These are phyloP conservation scores for Sugiyamaella xylanicola DNA, from an alignment of 1,139 yeast genomes.

Conservation along the genomic window DNA sequence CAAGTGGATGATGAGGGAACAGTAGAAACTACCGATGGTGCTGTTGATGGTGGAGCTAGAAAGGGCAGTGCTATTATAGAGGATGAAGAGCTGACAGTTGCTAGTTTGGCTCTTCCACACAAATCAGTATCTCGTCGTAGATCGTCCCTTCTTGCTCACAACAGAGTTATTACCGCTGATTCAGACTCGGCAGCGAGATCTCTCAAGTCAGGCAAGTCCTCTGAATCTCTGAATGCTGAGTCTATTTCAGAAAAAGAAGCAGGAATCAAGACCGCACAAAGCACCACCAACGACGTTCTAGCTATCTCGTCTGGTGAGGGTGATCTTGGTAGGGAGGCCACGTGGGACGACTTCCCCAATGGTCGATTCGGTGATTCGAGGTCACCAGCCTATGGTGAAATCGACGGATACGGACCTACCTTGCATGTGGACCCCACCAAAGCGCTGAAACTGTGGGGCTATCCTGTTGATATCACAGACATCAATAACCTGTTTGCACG, in stretches of 20 bases:
- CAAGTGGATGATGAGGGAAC: slow-evolving; percentile 17
- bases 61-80: slow-evolving; percentile 34
- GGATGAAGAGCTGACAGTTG: slow-evolving; percentile 29
- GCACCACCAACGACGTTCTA: slow-evolving; percentile 50
- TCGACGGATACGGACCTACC: slow-evolving; percentile 95
- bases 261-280: not conserved
- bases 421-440: slow-evolving; percentile 71
- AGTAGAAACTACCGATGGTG: not conserved
- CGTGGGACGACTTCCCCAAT: slow-evolving; percentile 98
- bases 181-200: slow-evolving; percentile 17
- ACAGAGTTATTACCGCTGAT: slow-evolving; percentile 48
- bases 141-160: slow-evolving; percentile 52
- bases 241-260: slow-evolving; percentile 28
- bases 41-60: slow-evolving; percentile 37
- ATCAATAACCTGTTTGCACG: slow-evolving; percentile 67
- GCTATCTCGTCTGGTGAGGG: slow-evolving; percentile 87
- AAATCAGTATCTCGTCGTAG: slow-evolving; percentile 45
- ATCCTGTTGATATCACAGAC: slow-evolving; percentile 66
- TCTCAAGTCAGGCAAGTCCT: not conserved
- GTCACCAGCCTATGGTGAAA: slow-evolving; percentile 95
- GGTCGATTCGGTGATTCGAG: slow-evolving; percentile 98
- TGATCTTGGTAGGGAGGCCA: slow-evolving; percentile 83
- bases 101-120: not conserved
- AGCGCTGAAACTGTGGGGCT: slow-evolving; percentile 81
- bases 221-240: slow-evolving; percentile 18